A percentile compares a stretch with the other conserved stretches of the same genome.
These are phyloP conservation scores for Fusarium tjaetaba DNA, from an alignment of 2,329 filamentous ascomycete genomes.

Conservation along the genomic window DNA sequence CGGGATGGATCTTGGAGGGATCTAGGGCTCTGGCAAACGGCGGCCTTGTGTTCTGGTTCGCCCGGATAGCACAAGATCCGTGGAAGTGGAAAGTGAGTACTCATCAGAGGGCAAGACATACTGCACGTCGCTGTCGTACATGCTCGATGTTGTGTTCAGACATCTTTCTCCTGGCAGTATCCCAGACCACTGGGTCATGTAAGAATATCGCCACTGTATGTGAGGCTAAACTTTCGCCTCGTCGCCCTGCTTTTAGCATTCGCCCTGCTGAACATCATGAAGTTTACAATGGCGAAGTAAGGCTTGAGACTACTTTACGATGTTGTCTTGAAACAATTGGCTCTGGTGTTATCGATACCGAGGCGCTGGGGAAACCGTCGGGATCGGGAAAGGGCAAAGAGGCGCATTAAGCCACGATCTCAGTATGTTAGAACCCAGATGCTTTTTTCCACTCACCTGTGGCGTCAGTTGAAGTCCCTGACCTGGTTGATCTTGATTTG, in stretches of 20 bases:
- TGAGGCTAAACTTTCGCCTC: constrained; percentile 15
- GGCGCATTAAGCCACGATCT: constrained; percentile 32
- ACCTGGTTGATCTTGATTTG: background rate
- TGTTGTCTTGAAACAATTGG: constrained; percentile 14
- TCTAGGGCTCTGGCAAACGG: constrained; percentile 5
- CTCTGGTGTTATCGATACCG: constrained; percentile 21
- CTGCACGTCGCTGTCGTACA: background rate
- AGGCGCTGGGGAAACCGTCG: constrained; percentile 6
- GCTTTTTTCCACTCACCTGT: background rate
- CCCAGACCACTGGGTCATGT: background rate
- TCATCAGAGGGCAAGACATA: background rate
- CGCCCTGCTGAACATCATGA: constrained; percentile 25
- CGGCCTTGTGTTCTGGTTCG: constrained; percentile 18
- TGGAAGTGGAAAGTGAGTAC: constrained; percentile 10
- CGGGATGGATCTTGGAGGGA: constrained; percentile 13
- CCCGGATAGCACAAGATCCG: constrained; percentile 21
- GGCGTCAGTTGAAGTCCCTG: constrained; percentile 7
- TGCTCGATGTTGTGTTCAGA: constrained; percentile 12
- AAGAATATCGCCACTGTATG: background rate
- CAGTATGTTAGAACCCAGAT: constrained; percentile 12
- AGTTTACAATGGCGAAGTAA: constrained; percentile 12
- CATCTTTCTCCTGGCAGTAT: background rate
- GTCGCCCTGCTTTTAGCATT: constrained; percentile 9
- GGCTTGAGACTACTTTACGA: constrained; percentile 10
- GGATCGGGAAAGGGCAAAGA: constrained; percentile 27